Percentiles rank a stretch among this genome's conserved stretches.
Conservation (phyloP, 139 green algal species). For the Coelastrella sp. region DNA sequence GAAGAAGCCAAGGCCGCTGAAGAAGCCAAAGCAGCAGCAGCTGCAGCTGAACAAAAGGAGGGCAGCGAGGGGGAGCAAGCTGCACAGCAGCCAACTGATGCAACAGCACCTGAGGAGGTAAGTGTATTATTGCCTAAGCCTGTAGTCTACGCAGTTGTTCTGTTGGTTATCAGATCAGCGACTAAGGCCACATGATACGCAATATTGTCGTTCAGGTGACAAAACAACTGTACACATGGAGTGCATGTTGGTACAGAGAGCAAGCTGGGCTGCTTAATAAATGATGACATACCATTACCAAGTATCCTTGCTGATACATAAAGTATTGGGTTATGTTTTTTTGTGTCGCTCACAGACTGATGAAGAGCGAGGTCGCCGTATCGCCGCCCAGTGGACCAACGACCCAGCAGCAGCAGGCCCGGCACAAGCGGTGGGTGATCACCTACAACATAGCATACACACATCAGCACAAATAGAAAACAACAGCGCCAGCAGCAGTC, state of each 20-base stretch:
- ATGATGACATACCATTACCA: background rate
- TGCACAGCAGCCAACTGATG: too few species aligned
- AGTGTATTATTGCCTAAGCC: too few species aligned
- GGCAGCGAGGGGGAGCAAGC: too few species aligned
- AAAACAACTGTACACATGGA: too few species aligned
- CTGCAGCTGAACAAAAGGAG: conserved; percentile 40
- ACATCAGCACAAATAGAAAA: conserved; percentile 23
- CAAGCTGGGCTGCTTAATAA: too few species aligned
- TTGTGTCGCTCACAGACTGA: conserved; percentile 49
- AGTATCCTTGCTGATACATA: background rate
- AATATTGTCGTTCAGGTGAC: too few species aligned
- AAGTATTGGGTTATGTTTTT: background rate
- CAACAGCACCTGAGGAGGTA: conserved; percentile 24
- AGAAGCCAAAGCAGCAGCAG: conserved; percentile 40
- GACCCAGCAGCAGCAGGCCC: conserved; percentile 47
- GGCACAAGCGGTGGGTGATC: background rate
- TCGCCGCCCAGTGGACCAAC: conserved; percentile 76
- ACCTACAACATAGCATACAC: too few species aligned
- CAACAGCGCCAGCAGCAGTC: conserved; percentile 20
- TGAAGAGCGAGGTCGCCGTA: conserved; percentile 70
- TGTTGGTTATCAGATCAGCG: too few species aligned
- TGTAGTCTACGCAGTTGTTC: too few species aligned
- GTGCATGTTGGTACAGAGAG: too few species aligned
- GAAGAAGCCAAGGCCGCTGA: conserved; percentile 34
- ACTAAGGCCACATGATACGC: too few species aligned